Evolutionary conservation across 148 eudicot genomes (phyloP).

Genomic region (Gaultheria prostrata): DNA sequence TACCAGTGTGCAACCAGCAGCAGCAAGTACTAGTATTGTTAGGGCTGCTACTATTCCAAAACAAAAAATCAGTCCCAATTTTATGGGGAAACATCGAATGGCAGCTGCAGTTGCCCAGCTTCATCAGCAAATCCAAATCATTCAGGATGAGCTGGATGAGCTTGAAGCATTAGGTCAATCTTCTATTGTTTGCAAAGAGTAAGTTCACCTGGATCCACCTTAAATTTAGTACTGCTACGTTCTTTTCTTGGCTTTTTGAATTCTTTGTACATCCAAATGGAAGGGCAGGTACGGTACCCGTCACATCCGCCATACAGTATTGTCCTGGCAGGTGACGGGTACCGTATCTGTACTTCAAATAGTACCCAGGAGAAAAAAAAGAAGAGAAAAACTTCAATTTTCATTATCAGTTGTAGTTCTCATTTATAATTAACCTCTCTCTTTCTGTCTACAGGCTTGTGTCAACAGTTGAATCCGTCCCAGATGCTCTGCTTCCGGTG

Average conservation of each 20-base stretch:
- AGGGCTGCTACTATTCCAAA: neutral
- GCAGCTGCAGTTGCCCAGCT: conserved; percentile 35
- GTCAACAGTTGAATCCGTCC: conserved; percentile 31
- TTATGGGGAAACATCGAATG: conserved; percentile 46
- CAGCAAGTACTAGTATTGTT: neutral
- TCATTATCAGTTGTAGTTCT: neutral
- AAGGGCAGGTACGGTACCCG: no score
- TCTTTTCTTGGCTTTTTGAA: no score
- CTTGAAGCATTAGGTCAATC: conserved; percentile 36
- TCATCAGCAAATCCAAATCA: conserved; percentile 41
- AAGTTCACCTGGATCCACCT: neutral
- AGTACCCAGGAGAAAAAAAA: no score
- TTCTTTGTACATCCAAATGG: no score
- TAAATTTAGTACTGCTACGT: no score
- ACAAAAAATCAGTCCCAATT: conserved; percentile 11
- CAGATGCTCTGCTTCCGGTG: conserved; percentile 42
- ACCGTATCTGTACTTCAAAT: no score
- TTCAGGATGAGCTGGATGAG: conserved; percentile 44
- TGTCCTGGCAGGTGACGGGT: no score
- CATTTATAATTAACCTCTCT: neutral
- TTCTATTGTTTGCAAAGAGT: conserved; percentile 42
- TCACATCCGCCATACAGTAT: no score
- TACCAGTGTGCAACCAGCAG: neutral
- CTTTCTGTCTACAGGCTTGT: conserved; percentile 24
- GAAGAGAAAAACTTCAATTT: neutral